Evolutionary conservation across 2,329 filamentous ascomycete genomes (phyloP), one percentile per base, ranked within the genome.

Genomic region (Hirsutella rhossiliensis): DNA sequence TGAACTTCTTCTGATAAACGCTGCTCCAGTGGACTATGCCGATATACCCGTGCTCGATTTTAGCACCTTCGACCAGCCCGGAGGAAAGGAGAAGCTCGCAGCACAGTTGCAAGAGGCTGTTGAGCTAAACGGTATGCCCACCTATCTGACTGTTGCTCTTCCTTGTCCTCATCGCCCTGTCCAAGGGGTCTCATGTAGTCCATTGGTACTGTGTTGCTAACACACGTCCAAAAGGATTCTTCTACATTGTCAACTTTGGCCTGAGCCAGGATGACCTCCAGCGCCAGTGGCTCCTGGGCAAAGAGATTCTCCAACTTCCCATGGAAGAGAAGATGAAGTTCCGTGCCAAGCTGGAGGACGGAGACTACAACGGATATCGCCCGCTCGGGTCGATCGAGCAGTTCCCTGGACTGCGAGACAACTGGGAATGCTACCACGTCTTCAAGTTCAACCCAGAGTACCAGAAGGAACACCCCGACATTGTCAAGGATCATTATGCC

Each of bases 241-340:
- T 81, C 61, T 80, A 80, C 48, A 71, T 81, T 18, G 73, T 71
- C 46, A 78, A 80, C 58, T 80, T 75, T 48, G 76, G 76, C 29
- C 65, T 82, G n/a, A 62, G 60, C 1, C 75, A 80, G 54, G 75
- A 78, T 40, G 64, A 78, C 54, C 68, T 82, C 2, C 71, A 81
- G 49, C 63, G 66, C 6, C 77, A 82, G 49, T 82, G 80, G 48
- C 74, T 76, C 12, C 67, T 82, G 3, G 77, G 71, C 1, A 74
- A 75, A 45, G 65, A 73, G 31, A 70, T 82, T 48, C 80, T 80
- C 52, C 56, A 69, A 5, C 62, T 81, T 0, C 66, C 76, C 0
- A 62, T 67, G 0, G 70, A 76, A 11, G 76, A 82, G 53, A 82
- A 80, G 52, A 65, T 74, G 42, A 75, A 75, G 49, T 78, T 73